Percentiles rank a stretch among this genome's conserved stretches.
Conservation (phyloP, 2,329 filamentous ascomycete genomes). For the Penicillium sp. region DNA sequence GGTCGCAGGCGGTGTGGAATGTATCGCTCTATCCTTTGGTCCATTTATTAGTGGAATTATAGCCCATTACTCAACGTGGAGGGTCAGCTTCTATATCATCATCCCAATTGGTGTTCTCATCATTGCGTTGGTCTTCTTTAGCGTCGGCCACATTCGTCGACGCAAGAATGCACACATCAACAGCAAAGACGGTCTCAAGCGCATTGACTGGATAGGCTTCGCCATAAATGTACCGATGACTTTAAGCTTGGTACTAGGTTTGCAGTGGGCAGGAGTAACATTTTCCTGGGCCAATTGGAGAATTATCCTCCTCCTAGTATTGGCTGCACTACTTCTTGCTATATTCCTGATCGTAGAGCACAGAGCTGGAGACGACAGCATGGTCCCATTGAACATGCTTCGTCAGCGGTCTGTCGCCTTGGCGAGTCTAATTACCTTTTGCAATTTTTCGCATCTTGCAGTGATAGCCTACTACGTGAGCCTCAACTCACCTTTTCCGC, state of each 20-base stretch:
- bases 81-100: slow-evolving; percentile 8
- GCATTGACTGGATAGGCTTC: slow-evolving; percentile 5
- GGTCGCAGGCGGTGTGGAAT: slow-evolving; percentile 4
- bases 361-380: slow-evolving; percentile 42
- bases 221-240: neutral
- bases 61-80: neutral
- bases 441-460: slow-evolving; percentile 2
- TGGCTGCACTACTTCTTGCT: slow-evolving; percentile 36
- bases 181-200: neutral
- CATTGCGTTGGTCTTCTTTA: neutral
- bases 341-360: slow-evolving; percentile 38
- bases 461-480: slow-evolving; percentile 6
- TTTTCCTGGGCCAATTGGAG: slow-evolving; percentile 33
- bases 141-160: neutral
- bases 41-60: slow-evolving; percentile 9
- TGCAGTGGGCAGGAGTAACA: slow-evolving; percentile 44
- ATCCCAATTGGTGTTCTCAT: slow-evolving; percentile 1
- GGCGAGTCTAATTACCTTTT: slow-evolving; percentile 1
- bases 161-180: neutral
- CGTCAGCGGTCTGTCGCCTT: slow-evolving; percentile 40
- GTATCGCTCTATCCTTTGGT: slow-evolving; percentile 8
- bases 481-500: neutral
- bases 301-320: slow-evolving; percentile 45
- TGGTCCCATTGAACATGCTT: slow-evolving; percentile 50
- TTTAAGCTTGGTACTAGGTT: slow-evolving; percentile 41